A percentile compares a stretch with the other conserved stretches of the same genome.
These are phyloP conservation scores for Malus hybrid DNA, from an alignment of 331 rosid species.

Conservation along the genomic window DNA sequence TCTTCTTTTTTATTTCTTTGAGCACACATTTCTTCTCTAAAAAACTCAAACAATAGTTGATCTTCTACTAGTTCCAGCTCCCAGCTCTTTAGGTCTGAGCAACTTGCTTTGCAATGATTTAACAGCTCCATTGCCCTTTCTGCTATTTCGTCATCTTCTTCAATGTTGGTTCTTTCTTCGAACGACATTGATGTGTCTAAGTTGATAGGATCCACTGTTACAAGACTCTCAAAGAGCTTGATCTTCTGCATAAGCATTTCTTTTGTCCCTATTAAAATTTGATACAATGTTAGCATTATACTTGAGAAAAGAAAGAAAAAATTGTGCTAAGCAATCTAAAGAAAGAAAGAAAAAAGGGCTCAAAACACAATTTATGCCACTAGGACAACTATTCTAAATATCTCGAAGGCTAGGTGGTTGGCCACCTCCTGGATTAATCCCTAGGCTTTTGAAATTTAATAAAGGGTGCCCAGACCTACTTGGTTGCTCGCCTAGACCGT, in stretches of 20 bases:
- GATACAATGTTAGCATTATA: neutral
- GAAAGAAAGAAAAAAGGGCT: too few species aligned
- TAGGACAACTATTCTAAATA: too few species aligned
- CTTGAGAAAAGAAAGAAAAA: neutral
- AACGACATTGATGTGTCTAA: conserved; percentile 14
- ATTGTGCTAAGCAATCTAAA: neutral
- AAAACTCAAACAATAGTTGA: conserved; percentile 42
- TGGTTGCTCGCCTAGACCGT: too few species aligned
- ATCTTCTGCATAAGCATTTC: conserved; percentile 32
- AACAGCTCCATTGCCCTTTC: conserved; percentile 35
- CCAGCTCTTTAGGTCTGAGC: conserved; percentile 7
- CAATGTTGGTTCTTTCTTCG: conserved; percentile 18
- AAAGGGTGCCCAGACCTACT: too few species aligned
- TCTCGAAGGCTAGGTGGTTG: fast-evolving
- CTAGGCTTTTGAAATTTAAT: too few species aligned
- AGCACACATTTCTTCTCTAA: conserved; percentile 29
- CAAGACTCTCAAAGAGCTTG: conserved; percentile 32
- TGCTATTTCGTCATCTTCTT: conserved; percentile 23
- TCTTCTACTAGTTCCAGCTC: conserved; percentile 11
- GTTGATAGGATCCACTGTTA: conserved; percentile 25
- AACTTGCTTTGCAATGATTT: conserved; percentile 22
- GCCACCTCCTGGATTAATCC: neutral
- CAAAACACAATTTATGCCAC: neutral
- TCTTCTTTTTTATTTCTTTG: conserved; percentile 13
- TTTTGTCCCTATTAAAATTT: conserved; percentile 38